A percentile compares a stretch with the other conserved stretches of the same genome.
phyloP scores from a whole-genome alignment of 306 rosid species.

The Cucurbita pepo region DNA sequence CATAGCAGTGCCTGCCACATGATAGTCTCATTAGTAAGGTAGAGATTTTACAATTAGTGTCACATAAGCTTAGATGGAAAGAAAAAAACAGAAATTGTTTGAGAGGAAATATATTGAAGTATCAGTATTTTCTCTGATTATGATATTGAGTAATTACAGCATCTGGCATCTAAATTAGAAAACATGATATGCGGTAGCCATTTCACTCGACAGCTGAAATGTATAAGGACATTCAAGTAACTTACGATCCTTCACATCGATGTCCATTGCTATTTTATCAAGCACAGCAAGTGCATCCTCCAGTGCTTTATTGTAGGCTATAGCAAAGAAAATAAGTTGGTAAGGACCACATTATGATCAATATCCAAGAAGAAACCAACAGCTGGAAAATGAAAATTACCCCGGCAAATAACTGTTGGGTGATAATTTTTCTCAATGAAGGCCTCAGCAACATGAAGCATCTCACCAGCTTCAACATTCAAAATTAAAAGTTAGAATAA shows the following conservation, averaged over 20 bases:
- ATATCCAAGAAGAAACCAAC: neutral
- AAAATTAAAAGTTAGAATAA: neutral
- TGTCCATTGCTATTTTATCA: constrained; percentile 83
- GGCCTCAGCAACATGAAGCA: constrained; percentile 95
- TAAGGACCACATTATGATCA: neutral
- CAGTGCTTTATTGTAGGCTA: constrained; percentile 90
- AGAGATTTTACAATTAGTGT: neutral
- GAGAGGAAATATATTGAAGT: neutral
- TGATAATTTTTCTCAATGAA: constrained; percentile 78
- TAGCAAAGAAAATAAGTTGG: constrained; percentile 3
- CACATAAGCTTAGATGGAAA: neutral
- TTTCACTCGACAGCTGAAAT: neutral
- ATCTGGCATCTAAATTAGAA: neutral
- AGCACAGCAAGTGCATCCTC: constrained; percentile 90
- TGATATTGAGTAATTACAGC: neutral
- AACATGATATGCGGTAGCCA: neutral
- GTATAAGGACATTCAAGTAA: neutral
- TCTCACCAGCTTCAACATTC: constrained; percentile 72
- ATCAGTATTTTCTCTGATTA: neutral
- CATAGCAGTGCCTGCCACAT: constrained; percentile 60
- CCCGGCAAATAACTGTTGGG: constrained; percentile 95
- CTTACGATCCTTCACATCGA: constrained; percentile 84
- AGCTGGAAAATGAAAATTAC: constrained; percentile 18
- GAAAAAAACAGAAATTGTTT: neutral
- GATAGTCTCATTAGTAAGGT: constrained; percentile 2